phyloP scores from a whole-genome alignment of 352 stramenopile species.

The Elongisporangium prolatum region DNA sequence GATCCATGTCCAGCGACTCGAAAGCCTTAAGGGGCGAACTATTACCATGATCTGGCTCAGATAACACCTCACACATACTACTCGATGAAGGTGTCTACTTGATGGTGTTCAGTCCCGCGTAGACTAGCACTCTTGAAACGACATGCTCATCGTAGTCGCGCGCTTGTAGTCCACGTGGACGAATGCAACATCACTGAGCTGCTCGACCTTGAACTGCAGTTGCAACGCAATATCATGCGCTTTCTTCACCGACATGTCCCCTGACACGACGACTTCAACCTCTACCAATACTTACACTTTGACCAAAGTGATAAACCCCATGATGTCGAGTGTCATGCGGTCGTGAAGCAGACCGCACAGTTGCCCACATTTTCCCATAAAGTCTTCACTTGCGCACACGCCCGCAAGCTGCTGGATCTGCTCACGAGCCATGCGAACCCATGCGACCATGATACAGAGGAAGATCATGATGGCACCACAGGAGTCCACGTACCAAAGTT shows the following conservation, averaged over 20 bases:
- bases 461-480: constrained; percentile 91
- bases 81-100: too few species aligned
- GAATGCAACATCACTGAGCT: constrained; percentile 89
- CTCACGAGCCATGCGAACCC: constrained; percentile 89
- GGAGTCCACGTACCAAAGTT: constrained; percentile 88
- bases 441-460: constrained; percentile 91
- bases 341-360: constrained; percentile 71
- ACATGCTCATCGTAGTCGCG: constrained; percentile 74
- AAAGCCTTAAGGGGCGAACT: too few species aligned
- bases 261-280: constrained; percentile 90
- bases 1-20: too few species aligned
- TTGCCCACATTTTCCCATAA: constrained; percentile 85
- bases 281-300: constrained; percentile 95
- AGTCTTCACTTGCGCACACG: constrained; percentile 67
- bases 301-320: constrained; percentile 92
- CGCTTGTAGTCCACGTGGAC: constrained; percentile 94
- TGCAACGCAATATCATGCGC: constrained; percentile 93
- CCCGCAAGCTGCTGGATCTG: constrained; percentile 85
- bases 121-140: constrained; percentile 43
- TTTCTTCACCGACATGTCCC: constrained; percentile 86
- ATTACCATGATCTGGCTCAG: too few species aligned
- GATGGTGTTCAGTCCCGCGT: constrained; percentile 14
- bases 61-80: too few species aligned
- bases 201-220: constrained; percentile 94
- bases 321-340: constrained; percentile 84